Evolutionary conservation across 1,284 basidiomycete species (phyloP).

Genomic region (Trichosporon coremiiforme): DNA sequence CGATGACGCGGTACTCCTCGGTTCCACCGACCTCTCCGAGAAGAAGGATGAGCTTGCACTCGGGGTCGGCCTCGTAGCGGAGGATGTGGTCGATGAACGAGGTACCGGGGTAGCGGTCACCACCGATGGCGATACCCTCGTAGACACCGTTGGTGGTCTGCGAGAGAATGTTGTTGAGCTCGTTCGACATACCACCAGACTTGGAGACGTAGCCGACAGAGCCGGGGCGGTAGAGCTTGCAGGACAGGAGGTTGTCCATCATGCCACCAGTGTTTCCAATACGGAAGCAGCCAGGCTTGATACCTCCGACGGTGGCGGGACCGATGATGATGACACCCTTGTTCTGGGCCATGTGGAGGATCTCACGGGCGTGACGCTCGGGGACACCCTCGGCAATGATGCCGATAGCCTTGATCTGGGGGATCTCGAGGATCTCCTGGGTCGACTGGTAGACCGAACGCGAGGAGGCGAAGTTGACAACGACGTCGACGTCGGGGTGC

Average conservation of each 20-base stretch:
- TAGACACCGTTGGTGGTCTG: slow-evolving; percentile 98
- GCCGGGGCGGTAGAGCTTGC: slow-evolving; percentile 96
- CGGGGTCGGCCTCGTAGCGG: slow-evolving; percentile 94
- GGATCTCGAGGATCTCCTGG: slow-evolving; percentile 78
- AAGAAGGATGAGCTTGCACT: slow-evolving; percentile 98
- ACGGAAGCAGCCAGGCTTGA: slow-evolving; percentile 99
- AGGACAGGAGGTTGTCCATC: slow-evolving; percentile 99
- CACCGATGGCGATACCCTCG: slow-evolving; percentile 99
- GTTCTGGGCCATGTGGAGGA: slow-evolving; percentile 82
- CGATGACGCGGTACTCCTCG: slow-evolving; percentile 98
- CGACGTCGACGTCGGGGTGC: slow-evolving; percentile 94
- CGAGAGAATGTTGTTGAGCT: slow-evolving; percentile 99
- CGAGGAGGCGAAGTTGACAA: slow-evolving; percentile 97
- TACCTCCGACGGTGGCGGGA: slow-evolving; percentile 97
- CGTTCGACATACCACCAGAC: slow-evolving; percentile 99
- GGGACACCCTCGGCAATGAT: slow-evolving; percentile 99
- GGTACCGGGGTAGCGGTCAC: slow-evolving; percentile 97
- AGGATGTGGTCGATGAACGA: slow-evolving; percentile 99
- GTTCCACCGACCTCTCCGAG: slow-evolving; percentile 98
- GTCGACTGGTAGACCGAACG: slow-evolving; percentile 94
- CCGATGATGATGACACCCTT: slow-evolving; percentile 95
- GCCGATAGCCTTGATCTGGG: slow-evolving; percentile 80
- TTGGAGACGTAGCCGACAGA: slow-evolving; percentile 99
- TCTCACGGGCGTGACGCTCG: slow-evolving; percentile 94
- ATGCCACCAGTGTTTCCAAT: slow-evolving; percentile 99